A percentile compares a stretch with the other conserved stretches of the same genome.
Evolutionary conservation across 2,329 filamentous ascomycete species (phyloP).

Genomic region (Bisporella sp.): DNA sequence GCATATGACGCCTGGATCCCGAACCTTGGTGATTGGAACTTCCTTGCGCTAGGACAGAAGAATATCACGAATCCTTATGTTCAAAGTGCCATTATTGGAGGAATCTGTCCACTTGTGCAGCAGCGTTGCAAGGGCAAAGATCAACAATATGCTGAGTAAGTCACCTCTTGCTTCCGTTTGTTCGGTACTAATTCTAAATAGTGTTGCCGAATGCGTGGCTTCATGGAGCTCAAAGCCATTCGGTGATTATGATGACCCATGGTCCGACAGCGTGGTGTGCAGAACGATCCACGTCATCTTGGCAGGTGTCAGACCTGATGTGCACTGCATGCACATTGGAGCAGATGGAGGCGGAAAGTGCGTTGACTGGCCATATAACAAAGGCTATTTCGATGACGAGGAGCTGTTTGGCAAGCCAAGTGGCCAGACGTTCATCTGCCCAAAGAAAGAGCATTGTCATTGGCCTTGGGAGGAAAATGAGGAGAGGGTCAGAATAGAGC

Average conservation of each 20-base stretch:
- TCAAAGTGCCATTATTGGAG: constrained; percentile 23
- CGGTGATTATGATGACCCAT: constrained; percentile 35
- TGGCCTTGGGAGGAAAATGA: not conserved
- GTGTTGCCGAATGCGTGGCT: constrained; percentile 27
- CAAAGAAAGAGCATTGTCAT: constrained; percentile 30
- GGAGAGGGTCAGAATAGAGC: not conserved
- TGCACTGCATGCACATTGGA: constrained; percentile 11
- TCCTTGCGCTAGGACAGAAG: constrained; percentile 22
- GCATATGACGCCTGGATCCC: constrained; percentile 39
- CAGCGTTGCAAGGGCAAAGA: constrained; percentile 30
- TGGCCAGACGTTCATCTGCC: constrained; percentile 8
- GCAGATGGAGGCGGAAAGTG: constrained; percentile 11
- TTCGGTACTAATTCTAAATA: constrained; percentile 2
- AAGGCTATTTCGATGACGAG: constrained; percentile 9
- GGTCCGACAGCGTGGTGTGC: constrained; percentile 38
- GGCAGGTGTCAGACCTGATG: constrained; percentile 3
- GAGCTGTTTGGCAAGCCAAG: constrained; percentile 7
- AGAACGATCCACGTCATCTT: constrained; percentile 35
- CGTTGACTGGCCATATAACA: constrained; percentile 8
- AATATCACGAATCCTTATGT: constrained; percentile 22
- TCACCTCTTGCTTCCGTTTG: not conserved
- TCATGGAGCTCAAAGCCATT: constrained; percentile 29
- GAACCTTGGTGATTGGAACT: constrained; percentile 32
- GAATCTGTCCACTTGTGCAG: constrained; percentile 30
- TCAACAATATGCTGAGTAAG: constrained; percentile 26